Percentiles rank a stretch among this genome's conserved stretches.
Conservation (phyloP, 2,329 filamentous ascomycete genomes). For the Paraphaeosphaeria minitans region DNA sequence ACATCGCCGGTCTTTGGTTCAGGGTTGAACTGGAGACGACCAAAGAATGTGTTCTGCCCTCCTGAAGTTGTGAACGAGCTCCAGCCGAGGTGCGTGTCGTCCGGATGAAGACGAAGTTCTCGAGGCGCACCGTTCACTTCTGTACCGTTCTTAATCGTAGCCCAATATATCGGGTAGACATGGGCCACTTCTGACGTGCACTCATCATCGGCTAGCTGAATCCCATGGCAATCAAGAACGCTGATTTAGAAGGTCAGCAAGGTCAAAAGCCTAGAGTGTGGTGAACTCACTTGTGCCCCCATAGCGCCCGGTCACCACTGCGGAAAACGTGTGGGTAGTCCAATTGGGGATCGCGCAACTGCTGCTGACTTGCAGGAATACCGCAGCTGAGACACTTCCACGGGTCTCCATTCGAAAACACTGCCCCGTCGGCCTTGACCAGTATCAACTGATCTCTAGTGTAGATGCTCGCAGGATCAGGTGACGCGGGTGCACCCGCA, state of each 20-base stretch:
- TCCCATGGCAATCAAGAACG: conserved; percentile 46
- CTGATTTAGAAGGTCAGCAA: conserved; percentile 9
- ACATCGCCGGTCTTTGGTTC: conserved; percentile 25
- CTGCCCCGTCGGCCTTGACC: conserved; percentile 48
- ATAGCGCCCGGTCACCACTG: conserved; percentile 46
- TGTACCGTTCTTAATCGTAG: conserved; percentile 36
- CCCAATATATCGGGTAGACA: conserved; percentile 53
- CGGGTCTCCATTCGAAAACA: conserved; percentile 51
- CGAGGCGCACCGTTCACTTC: conserved; percentile 43
- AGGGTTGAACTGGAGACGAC: conserved; percentile 50
- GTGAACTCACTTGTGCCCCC: conserved; percentile 18
- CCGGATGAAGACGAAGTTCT: conserved; percentile 55
- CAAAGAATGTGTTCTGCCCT: conserved; percentile 42
- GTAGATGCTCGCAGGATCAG: conserved; percentile 51
- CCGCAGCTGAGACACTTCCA: conserved; percentile 58
- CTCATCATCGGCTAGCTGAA: conserved; percentile 39
- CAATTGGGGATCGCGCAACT: conserved; percentile 19
- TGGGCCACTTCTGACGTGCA: conserved; percentile 46
- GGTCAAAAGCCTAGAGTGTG: neutral
- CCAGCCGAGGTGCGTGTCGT: conserved; percentile 52
- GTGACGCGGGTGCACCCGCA: conserved; percentile 49
- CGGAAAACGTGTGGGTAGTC: conserved; percentile 54
- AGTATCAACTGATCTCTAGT: conserved; percentile 49
- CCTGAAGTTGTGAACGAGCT: conserved; percentile 43
- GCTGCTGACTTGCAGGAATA: conserved; percentile 42